Evolutionary conservation across 2,329 filamentous ascomycete species (phyloP).

Genomic region (Leptographium lundbergii): DNA sequence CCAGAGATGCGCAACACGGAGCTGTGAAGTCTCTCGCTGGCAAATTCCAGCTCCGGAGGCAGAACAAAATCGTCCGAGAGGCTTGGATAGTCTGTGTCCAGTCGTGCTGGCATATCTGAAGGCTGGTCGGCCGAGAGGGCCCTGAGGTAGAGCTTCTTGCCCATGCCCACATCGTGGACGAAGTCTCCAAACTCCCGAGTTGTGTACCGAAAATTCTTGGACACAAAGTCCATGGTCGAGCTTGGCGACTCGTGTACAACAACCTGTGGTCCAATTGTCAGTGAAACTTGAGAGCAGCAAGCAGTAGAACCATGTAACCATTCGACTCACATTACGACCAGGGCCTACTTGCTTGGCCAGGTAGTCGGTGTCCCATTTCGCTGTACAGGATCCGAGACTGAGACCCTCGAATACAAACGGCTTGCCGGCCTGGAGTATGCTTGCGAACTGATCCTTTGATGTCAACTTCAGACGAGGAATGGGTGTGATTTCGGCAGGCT

Average conservation of each 20-base stretch:
- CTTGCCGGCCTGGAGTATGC: conserved; percentile 41
- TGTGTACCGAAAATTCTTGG: conserved; percentile 71
- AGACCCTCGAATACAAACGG: conserved; percentile 55
- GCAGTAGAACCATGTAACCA: not conserved
- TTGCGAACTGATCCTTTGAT: conserved; percentile 43
- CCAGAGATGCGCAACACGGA: conserved; percentile 71
- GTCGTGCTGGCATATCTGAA: conserved; percentile 53
- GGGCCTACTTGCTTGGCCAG: conserved; percentile 48
- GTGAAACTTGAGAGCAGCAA: too few species aligned
- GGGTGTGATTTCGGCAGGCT: not conserved
- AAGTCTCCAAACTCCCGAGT: conserved; percentile 57
- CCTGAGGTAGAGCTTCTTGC: conserved; percentile 62
- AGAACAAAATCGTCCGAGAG: conserved; percentile 59
- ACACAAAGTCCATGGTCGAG: conserved; percentile 64
- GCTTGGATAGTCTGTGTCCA: conserved; percentile 58
- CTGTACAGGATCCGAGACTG: conserved; percentile 53
- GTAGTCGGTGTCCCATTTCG: conserved; percentile 57
- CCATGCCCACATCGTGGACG: conserved; percentile 43
- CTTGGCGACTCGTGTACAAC: conserved; percentile 58
- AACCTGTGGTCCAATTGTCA: conserved; percentile 32
- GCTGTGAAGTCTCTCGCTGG: conserved; percentile 55
- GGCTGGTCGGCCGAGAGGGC: conserved; percentile 60
- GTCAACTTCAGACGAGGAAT: conserved; percentile 42
- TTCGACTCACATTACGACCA: conserved; percentile 40
- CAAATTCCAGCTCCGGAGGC: conserved; percentile 45